Evolutionary conservation across 805 yeast genomes (phyloP), one percentile per base, ranked within the genome.

Genomic region (Scheffersomyces coipomensis): DNA sequence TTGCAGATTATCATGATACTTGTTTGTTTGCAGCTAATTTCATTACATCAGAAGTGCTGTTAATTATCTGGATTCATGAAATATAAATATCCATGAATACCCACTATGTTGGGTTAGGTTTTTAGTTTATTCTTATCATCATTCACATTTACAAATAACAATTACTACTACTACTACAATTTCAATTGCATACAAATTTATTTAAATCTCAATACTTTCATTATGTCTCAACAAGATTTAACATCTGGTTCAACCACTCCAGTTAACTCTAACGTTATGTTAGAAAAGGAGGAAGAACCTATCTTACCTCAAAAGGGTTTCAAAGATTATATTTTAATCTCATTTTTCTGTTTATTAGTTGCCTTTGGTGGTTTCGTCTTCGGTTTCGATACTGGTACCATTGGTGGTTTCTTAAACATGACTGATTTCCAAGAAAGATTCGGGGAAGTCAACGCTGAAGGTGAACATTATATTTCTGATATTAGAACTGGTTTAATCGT

Each of bases 331-430:
- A 25, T 59, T 10, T 47, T 59, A 19, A 61, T 66, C 53, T 37
- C 64, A 61, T 23, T 61, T 9, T 62, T 66, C 42, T 80, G 88
- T 60, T 50, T 71, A n/a, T 52, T 77, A 38, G 77, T 83, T 47
- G 85, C 88, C 24, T 83, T 83, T 46, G 88, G 88, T 66, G 90
- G 89, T 34, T 83, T 79, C 56, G 82, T 83, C 32, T 83, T 81
- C 53, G 89, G 89, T 44, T 83, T 83, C 75, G 89, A 83, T 67
- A 83, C 87, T 37, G 89, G 88, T 67, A 81, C 88, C 47, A 77
- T 82, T 59, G 80, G 86, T 30, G 88, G 88, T 48, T 79, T 83
- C 52, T 78, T 81, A 35, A 78, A 78, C 56, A 78, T 82, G 81
- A 51, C 68, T n/a, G 79, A 79, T 46, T 83, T 76, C 60, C 55